Evolutionary conservation across 495 filamentous ascomycete species (phyloP).

Genomic region (Talaromyces liani): DNA sequence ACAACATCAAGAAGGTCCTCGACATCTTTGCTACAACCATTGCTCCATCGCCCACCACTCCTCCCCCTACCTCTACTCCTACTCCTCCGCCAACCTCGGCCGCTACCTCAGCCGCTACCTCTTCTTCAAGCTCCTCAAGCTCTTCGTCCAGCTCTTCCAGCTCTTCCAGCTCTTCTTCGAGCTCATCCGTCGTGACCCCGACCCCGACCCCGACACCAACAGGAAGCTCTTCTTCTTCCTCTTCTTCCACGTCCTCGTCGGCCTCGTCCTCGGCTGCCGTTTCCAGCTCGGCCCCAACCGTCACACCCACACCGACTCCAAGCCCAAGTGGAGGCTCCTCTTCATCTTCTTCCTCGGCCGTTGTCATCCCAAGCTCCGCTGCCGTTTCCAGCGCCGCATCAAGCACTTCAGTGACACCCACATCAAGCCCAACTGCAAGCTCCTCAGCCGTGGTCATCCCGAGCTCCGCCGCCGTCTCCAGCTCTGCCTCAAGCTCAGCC

Average conservation of each 20-base stretch:
- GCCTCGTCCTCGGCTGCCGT: not conserved
- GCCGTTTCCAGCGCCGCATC: not conserved
- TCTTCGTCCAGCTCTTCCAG: no score
- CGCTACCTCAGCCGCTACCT: constrained; percentile 16
- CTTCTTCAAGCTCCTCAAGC: not conserved
- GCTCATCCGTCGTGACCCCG: not conserved
- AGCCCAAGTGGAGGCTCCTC: not conserved
- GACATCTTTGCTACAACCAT: constrained; percentile 6
- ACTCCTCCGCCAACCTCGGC: constrained; percentile 8
- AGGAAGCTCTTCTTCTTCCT: not conserved
- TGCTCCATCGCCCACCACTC: constrained; percentile 22
- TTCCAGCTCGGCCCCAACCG: not conserved
- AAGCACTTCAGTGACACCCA: not conserved
- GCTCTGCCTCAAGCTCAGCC: constrained; percentile 8
- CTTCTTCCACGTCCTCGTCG: not conserved
- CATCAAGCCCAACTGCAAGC: not conserved
- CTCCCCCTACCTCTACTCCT: constrained; percentile 9
- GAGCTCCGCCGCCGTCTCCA: not conserved
- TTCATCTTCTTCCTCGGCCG: not conserved
- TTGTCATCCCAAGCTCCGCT: not conserved
- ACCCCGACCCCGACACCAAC: constrained; percentile 7
- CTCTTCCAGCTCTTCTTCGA: no score
- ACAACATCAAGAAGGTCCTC: constrained; percentile 38
- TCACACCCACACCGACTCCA: constrained; percentile 3
- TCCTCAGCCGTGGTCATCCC: not conserved